These are phyloP conservation scores for Phaeosphaeriaceae sp. DNA, from an alignment of 2,329 filamentous ascomycete genomes.

Conservation along the genomic window DNA sequence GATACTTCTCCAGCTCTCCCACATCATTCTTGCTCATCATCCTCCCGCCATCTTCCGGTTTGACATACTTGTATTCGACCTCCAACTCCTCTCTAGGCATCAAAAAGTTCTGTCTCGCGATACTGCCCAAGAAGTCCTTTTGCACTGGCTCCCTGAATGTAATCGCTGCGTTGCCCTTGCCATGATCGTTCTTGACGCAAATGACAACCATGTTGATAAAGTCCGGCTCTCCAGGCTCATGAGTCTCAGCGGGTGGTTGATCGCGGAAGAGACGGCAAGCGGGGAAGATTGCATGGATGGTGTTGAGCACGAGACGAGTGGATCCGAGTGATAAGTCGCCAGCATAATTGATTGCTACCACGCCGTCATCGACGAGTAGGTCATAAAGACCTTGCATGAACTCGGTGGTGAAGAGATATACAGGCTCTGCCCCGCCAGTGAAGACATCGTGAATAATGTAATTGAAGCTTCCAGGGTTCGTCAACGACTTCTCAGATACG, in stretches of 20 bases:
- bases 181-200: constrained; percentile 71
- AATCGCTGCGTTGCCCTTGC: constrained; percentile 51
- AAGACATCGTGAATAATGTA: constrained; percentile 99
- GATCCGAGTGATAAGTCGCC: constrained; percentile 82
- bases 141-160: constrained; percentile 71
- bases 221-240: constrained; percentile 56
- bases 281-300: constrained; percentile 83
- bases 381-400: constrained; percentile 76
- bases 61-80: constrained; percentile 43
- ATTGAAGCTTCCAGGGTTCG: constrained; percentile 66
- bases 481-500: constrained; percentile 60
- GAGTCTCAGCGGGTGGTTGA: constrained; percentile 60
- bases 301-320: constrained; percentile 79
- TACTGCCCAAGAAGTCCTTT: constrained; percentile 75
- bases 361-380: constrained; percentile 78
- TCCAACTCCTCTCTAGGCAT: constrained; percentile 75
- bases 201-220: constrained; percentile 98
- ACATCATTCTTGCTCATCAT: constrained; percentile 71
- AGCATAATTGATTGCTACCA: constrained; percentile 95
- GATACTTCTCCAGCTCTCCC: constrained; percentile 71
- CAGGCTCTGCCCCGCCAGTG: constrained; percentile 91
- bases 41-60: constrained; percentile 51
- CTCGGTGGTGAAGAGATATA: constrained; percentile 83
- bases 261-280: constrained; percentile 92
- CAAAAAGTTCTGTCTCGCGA: constrained; percentile 73